Conservation (phyloP, 2,329 filamentous ascomycete genomes). For the Colletotrichum spinosum region DNA sequence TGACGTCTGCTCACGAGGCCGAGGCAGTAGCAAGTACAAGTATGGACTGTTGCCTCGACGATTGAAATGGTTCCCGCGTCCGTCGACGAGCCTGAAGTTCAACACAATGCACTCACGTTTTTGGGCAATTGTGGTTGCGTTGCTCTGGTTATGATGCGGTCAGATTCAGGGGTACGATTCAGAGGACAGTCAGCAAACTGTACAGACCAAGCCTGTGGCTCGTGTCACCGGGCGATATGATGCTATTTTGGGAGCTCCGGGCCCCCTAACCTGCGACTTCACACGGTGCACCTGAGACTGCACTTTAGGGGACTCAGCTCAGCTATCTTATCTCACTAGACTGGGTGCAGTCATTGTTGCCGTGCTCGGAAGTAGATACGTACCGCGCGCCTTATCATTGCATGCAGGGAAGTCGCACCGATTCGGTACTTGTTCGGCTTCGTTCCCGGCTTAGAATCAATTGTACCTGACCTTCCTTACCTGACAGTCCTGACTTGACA, state of each 20-base stretch:
- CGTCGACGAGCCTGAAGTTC: no score
- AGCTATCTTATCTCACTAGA: no score
- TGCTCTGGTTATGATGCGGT: conserved; percentile 1
- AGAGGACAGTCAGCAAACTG: background rate
- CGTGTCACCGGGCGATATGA: background rate
- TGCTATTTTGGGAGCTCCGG: conserved; percentile 1
- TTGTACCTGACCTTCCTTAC: conserved; percentile 5
- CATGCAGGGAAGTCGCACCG: conserved; percentile 22
- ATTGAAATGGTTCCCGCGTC: no score
- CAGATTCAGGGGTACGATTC: conserved; percentile 9
- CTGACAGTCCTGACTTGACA: background rate
- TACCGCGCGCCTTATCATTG: conserved; percentile 17
- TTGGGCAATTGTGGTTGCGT: background rate
- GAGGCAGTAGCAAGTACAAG: no score
- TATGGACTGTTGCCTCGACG: no score
- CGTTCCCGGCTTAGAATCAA: conserved; percentile 10
- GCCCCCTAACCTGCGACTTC: background rate
- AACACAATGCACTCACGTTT: conserved; percentile 1
- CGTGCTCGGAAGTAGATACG: conserved; percentile 6
- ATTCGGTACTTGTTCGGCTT: conserved; percentile 26
- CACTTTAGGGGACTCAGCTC: background rate
- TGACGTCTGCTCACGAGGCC: background rate
- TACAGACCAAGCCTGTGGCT: fast-evolving
- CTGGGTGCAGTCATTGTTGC: no score
- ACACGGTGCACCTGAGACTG: conserved; percentile 24